These are phyloP conservation scores for Talaromyces sp. DNA, from an alignment of 2,329 filamentous ascomycete genomes.

Conservation along the genomic window DNA sequence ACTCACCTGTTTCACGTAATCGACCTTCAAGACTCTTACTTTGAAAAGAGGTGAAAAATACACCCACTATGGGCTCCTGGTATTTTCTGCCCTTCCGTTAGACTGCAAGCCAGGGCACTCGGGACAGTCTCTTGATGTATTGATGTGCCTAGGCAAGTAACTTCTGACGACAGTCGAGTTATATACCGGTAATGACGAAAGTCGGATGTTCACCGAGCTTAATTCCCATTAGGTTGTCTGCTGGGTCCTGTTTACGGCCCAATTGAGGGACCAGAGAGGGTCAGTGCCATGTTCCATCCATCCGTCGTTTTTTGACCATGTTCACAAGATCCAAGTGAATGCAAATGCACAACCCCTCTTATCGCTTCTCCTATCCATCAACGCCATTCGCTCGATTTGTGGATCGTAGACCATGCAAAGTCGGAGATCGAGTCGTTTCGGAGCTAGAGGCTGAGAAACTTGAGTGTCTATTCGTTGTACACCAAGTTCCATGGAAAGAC, in stretches of 20 bases:
- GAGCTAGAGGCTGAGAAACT: not conserved
- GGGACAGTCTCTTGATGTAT: not conserved
- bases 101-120: not conserved
- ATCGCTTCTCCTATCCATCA: not conserved
- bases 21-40: not conserved
- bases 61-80: not conserved
- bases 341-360: not conserved
- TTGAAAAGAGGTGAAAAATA: too few relatives aligned
- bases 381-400: not conserved
- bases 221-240: constrained; percentile 1
- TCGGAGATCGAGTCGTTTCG: not conserved
- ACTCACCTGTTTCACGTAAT: not conserved
- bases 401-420: not conserved
- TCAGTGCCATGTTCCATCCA: constrained; percentile 2
- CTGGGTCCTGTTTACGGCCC: not conserved
- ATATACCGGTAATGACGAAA: constrained; percentile 6
- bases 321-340: not conserved
- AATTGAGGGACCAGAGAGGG: constrained; percentile 9
- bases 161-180: not conserved
- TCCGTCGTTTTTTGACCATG: not conserved
- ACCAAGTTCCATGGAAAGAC: not conserved
- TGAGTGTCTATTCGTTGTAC: not conserved
- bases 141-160: not conserved
- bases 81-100: not conserved
- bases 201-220: constrained; percentile 4